Percentiles rank a stretch among this genome's conserved stretches.
phyloP scores from a whole-genome alignment of 2,329 filamentous ascomycete genomes.

The Phialocephala sp. region DNA sequence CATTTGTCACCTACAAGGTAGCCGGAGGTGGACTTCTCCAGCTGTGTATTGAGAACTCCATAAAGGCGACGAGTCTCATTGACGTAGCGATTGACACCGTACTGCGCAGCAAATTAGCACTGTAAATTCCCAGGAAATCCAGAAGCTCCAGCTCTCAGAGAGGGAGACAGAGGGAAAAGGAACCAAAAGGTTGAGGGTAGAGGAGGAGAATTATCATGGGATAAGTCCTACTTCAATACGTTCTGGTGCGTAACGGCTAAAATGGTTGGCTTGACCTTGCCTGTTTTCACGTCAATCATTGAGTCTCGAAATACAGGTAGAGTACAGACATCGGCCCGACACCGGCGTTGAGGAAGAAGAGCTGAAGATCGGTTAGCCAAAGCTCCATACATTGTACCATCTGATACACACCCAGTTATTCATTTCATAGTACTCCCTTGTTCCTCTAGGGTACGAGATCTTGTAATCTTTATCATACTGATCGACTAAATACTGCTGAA shows the following conservation, averaged over 20 bases:
- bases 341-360: conserved; percentile 79
- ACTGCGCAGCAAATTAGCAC: conserved; percentile 44
- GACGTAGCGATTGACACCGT: conserved; percentile 80
- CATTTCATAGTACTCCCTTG: conserved; percentile 77
- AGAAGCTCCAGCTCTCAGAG: too few relatives aligned
- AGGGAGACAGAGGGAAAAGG: too few relatives aligned
- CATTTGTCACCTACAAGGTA: conserved; percentile 71
- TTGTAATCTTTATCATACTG: conserved; percentile 83
- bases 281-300: neutral
- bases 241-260: conserved; percentile 80
- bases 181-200: too few relatives aligned
- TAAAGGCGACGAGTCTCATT: conserved; percentile 88
- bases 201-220: too few relatives aligned
- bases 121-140: too few relatives aligned
- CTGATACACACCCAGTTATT: conserved; percentile 71
- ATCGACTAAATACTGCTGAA: conserved; percentile 83
- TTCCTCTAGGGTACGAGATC: conserved; percentile 76
- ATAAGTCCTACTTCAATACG: conserved; percentile 59
- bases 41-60: conserved; percentile 74
- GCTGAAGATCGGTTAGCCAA: conserved; percentile 31
- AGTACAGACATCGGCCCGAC: conserved; percentile 60
- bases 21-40: conserved; percentile 60
- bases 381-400: neutral
- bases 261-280: conserved; percentile 87
- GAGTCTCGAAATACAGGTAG: neutral